phyloP scores from a whole-genome alignment of 1,284 basidiomycete genomes.

The Kwoniella shivajii region DNA sequence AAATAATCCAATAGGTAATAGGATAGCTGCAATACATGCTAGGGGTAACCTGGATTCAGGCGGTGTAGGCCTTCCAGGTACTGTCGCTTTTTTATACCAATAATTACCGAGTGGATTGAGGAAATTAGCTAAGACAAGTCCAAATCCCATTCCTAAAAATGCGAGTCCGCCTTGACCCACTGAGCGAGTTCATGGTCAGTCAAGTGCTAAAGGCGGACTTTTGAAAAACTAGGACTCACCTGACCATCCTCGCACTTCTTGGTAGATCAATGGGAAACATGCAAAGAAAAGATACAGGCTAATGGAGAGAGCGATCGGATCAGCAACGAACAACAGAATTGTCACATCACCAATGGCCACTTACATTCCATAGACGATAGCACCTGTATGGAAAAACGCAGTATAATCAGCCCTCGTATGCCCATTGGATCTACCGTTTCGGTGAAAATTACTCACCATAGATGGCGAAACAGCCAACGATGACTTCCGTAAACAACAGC shows the following conservation, averaged over 20 bases:
- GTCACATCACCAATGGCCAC: not conserved
- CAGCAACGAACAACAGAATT: not conserved
- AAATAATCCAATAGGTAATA: slow-evolving; percentile 66
- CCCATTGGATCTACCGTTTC: not conserved
- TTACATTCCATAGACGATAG: slow-evolving; percentile 41
- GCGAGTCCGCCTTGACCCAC: slow-evolving; percentile 63
- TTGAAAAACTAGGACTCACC: slow-evolving; percentile 31
- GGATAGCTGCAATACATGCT: slow-evolving; percentile 61
- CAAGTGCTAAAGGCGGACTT: no score
- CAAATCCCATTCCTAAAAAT: slow-evolving; percentile 67
- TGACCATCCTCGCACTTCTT: slow-evolving; percentile 56
- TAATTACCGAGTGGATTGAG: slow-evolving; percentile 58
- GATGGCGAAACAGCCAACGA: slow-evolving; percentile 66
- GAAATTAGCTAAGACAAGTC: slow-evolving; percentile 55
- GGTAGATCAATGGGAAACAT: slow-evolving; percentile 63
- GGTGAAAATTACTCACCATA: slow-evolving; percentile 60
- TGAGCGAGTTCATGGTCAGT: slow-evolving; percentile 21
- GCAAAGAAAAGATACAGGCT: slow-evolving; percentile 50
- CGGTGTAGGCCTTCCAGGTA: slow-evolving; percentile 61
- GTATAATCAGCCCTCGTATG: not conserved
- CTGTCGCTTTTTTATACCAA: slow-evolving; percentile 62
- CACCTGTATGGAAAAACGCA: slow-evolving; percentile 2
- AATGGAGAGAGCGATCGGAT: not conserved
- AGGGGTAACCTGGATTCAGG: slow-evolving; percentile 62
- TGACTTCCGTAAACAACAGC: slow-evolving; percentile 68